phyloP scores from a whole-genome alignment of 2,329 filamentous ascomycete genomes.

The Dissoconium aciculare region DNA sequence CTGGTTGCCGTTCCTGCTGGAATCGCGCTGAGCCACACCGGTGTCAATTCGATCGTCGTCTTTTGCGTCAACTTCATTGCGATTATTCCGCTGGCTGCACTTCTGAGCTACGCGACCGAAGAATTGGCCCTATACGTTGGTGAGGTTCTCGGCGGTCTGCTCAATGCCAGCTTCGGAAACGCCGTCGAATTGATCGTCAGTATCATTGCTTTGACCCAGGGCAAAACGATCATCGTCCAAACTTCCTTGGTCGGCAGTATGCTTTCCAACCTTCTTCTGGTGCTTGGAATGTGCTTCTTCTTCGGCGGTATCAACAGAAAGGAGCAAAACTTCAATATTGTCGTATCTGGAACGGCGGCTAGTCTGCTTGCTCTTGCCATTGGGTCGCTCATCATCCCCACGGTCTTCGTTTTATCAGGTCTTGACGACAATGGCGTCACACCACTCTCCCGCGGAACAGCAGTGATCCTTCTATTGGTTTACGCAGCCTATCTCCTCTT shows the following conservation, averaged over 20 bases:
- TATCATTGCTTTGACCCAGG: slow-evolving; percentile 61
- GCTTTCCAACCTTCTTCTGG: slow-evolving; percentile 74
- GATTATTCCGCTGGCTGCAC: slow-evolving; percentile 75
- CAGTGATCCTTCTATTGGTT: slow-evolving; percentile 67
- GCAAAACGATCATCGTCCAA: slow-evolving; percentile 72
- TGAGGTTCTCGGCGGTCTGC: slow-evolving; percentile 71
- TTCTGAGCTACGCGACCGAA: slow-evolving; percentile 79
- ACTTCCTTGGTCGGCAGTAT: slow-evolving; percentile 87
- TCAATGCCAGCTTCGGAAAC: slow-evolving; percentile 81
- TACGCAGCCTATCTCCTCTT: slow-evolving; percentile 78
- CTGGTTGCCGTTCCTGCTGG: slow-evolving; percentile 65
- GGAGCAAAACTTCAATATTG: slow-evolving; percentile 83
- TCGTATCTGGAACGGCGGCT: slow-evolving; percentile 78
- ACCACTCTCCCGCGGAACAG: slow-evolving; percentile 51
- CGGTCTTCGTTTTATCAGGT: slow-evolving; percentile 48
- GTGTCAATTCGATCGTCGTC: slow-evolving; percentile 40
- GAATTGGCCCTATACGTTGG: slow-evolving; percentile 66
- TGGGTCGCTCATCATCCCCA: slow-evolving; percentile 73
- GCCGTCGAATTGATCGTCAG: slow-evolving; percentile 42
- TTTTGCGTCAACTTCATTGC: slow-evolving; percentile 91
- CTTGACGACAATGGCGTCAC: slow-evolving; percentile 17
- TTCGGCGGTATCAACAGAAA: slow-evolving; percentile 62
- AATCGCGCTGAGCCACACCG: slow-evolving; percentile 52
- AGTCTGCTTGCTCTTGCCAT: slow-evolving; percentile 67
- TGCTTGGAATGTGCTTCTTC: slow-evolving; percentile 88